A percentile compares a stretch with the other conserved stretches of the same genome.
These are phyloP conservation scores for Tolypocladium cylindrosporum DNA, from an alignment of 2,329 filamentous ascomycete species.

Conservation along the genomic window DNA sequence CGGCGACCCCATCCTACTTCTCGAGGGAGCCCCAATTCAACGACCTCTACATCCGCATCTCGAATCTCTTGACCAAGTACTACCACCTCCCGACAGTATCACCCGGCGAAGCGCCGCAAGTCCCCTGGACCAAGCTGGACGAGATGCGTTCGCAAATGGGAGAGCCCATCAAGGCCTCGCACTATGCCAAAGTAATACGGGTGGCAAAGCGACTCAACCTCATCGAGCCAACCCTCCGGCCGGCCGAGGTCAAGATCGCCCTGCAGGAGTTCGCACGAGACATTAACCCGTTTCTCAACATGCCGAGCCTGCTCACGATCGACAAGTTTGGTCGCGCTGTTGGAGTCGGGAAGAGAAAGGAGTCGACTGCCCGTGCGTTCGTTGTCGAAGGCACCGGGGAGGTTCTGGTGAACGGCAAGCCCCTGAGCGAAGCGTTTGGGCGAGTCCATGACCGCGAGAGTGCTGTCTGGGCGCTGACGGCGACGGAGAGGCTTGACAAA, in stretches of 20 bases:
- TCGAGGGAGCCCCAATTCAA: conserved; percentile 76
- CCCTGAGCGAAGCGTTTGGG: conserved; percentile 71
- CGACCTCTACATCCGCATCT: conserved; percentile 69
- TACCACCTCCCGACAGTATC: conserved; percentile 60
- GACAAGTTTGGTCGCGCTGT: conserved; percentile 71
- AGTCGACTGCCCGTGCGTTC: conserved; percentile 73
- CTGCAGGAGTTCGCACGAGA: conserved; percentile 64
- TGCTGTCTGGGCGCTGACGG: conserved; percentile 81
- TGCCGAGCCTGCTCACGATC: conserved; percentile 51
- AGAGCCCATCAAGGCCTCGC: conserved; percentile 63
- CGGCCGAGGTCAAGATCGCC: conserved; percentile 54
- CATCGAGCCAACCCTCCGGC: conserved; percentile 72
- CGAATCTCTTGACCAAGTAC: conserved; percentile 62
- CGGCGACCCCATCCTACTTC: conserved; percentile 89
- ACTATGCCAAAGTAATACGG: conserved; percentile 68
- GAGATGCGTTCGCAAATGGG: conserved; percentile 65
- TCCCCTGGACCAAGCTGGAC: conserved; percentile 70
- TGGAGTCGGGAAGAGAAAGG: conserved; percentile 79
- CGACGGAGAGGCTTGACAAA: conserved; percentile 77
- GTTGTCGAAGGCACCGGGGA: conserved; percentile 90
- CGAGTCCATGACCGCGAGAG: conserved; percentile 91
- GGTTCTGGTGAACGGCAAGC: conserved; percentile 81
- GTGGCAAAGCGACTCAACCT: conserved; percentile 72
- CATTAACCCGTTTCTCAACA: conserved; percentile 59
- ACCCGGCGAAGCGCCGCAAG: conserved; percentile 55